Percentiles rank a stretch among this genome's conserved stretches.
phyloP scores from a whole-genome alignment of 495 filamentous ascomycete genomes.

The Penicillium coprophilum region DNA sequence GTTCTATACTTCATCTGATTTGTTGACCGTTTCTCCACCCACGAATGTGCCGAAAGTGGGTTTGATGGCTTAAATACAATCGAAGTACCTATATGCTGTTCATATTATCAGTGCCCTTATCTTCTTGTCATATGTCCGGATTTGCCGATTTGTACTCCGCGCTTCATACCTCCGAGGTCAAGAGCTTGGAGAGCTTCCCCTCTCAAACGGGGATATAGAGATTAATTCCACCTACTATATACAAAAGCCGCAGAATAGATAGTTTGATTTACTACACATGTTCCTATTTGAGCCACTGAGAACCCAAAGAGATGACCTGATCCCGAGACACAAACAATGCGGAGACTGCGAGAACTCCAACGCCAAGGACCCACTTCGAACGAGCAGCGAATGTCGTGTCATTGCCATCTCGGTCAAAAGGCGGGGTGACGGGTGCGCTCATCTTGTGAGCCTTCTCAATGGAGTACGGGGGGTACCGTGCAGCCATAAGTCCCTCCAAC shows the following conservation, averaged over 20 bases:
- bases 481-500: constrained; percentile 60
- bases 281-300: constrained; percentile 1
- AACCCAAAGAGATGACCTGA: constrained; percentile 2
- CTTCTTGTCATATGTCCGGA: no score
- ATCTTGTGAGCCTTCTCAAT: constrained; percentile 53
- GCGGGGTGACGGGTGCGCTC: constrained; percentile 56
- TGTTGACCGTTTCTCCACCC: no score
- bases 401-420: constrained; percentile 71
- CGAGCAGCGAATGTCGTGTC: constrained; percentile 8
- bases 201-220: not conserved
- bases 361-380: constrained; percentile 16
- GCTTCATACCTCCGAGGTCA: not conserved
- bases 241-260: not conserved
- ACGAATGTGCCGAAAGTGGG: no score
- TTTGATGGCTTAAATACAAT: no score
- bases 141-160: not conserved
- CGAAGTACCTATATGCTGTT: no score
- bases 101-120: no score
- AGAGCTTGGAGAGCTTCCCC: not conserved
- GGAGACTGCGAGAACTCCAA: constrained; percentile 20
- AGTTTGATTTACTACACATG: not conserved
- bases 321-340: not conserved
- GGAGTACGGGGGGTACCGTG: constrained; percentile 71
- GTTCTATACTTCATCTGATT: no score
- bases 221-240: constrained; percentile 6